These are phyloP conservation scores for Cladosporium sp. DNA, from an alignment of 2,329 filamentous ascomycete genomes.

Conservation along the genomic window DNA sequence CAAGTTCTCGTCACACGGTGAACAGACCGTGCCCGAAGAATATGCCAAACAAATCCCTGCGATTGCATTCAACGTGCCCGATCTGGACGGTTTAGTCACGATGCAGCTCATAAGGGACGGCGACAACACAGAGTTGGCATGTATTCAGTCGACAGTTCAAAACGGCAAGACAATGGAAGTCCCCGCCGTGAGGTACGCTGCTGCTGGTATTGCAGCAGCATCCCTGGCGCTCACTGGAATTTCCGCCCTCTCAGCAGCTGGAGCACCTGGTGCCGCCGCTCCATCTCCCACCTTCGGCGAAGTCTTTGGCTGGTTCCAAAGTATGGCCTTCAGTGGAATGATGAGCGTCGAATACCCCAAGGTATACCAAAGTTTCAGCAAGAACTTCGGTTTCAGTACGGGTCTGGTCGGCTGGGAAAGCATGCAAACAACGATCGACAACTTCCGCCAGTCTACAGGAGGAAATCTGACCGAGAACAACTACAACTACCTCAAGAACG, in stretches of 20 bases:
- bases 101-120: constrained; percentile 67
- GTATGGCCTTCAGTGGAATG: constrained; percentile 95
- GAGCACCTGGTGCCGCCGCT: constrained; percentile 56
- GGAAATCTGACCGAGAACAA: constrained; percentile 82
- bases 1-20: constrained; percentile 67
- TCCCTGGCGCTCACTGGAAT: constrained; percentile 58
- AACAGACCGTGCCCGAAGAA: constrained; percentile 64
- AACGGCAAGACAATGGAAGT: constrained; percentile 82
- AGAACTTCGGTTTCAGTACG: constrained; percentile 90
- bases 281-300: constrained; percentile 81
- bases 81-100: constrained; percentile 81
- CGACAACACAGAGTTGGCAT: constrained; percentile 60
- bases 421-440: constrained; percentile 78
- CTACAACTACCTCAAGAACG: constrained; percentile 68
- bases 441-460: constrained; percentile 73
- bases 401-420: constrained; percentile 78
- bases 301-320: constrained; percentile 85
- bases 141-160: constrained; percentile 72
- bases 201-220: constrained; percentile 78
- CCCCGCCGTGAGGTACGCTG: constrained; percentile 75
- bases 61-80: constrained; percentile 86
- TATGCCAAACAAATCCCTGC: constrained; percentile 73
- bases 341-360: constrained; percentile 81
- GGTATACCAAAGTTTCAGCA: constrained; percentile 82
- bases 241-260: constrained; percentile 64